Evolutionary conservation across 2,329 filamentous ascomycete species (phyloP).

Genomic region (Aulographum hederae): DNA sequence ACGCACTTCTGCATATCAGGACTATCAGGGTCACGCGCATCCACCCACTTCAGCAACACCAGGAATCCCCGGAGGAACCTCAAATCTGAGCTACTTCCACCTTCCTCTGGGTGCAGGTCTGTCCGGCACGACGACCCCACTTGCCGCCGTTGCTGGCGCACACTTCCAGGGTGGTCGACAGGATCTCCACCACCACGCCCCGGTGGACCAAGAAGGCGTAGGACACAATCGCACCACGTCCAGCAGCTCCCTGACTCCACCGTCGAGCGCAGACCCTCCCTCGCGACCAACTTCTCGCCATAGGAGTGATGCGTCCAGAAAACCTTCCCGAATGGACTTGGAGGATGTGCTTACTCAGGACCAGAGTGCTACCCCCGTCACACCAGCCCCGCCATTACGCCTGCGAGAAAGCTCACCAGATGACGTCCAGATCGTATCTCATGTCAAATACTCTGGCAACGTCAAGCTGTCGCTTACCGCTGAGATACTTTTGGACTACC

Average conservation of each 20-base stretch:
- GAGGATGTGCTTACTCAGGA: too few species aligned
- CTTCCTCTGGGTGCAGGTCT: slow-evolving; percentile 53
- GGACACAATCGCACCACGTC: slow-evolving; percentile 14
- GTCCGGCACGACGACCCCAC: slow-evolving; percentile 60
- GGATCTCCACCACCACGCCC: slow-evolving; percentile 7
- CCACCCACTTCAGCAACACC: slow-evolving; percentile 28
- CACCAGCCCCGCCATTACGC: slow-evolving; percentile 9
- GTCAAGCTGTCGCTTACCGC: slow-evolving; percentile 78
- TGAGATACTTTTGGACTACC: slow-evolving; percentile 91
- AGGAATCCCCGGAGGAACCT: slow-evolving; percentile 49
- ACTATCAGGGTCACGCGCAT: neutral
- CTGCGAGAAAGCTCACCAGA: slow-evolving; percentile 58
- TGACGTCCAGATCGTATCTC: slow-evolving; percentile 83
- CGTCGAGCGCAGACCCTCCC: slow-evolving; percentile 24
- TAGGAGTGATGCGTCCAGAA: slow-evolving; percentile 15
- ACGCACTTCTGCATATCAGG: neutral
- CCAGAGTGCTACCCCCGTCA: slow-evolving; percentile 7
- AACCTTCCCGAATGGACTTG: too few species aligned
- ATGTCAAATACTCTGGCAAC: slow-evolving; percentile 77
- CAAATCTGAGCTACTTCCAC: slow-evolving; percentile 59
- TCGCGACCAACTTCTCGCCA: slow-evolving; percentile 26
- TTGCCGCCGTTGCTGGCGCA: slow-evolving; percentile 62
- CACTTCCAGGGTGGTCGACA: slow-evolving; percentile 37
- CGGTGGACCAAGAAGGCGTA: neutral
- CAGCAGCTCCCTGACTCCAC: slow-evolving; percentile 27